Evolutionary conservation across 75 land plant genomes (phyloP).

Genomic region (Sequoia sempervirens): DNA sequence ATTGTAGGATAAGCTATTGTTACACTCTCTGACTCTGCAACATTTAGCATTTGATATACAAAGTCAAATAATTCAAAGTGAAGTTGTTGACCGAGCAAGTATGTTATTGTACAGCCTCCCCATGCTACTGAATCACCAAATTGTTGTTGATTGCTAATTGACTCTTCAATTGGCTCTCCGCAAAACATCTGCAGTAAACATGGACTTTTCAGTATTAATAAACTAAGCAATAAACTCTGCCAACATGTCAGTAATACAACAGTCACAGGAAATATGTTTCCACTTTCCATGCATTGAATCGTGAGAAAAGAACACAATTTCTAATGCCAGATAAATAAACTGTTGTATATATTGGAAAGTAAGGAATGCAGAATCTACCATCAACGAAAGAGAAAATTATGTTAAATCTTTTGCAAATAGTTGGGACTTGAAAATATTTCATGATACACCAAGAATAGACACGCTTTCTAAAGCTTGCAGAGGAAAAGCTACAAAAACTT

Average conservation of each 20-base stretch:
- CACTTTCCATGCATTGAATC: neutral
- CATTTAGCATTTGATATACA: conserved; percentile 90
- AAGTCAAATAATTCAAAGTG: conserved; percentile 97
- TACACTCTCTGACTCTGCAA: conserved; percentile 75
- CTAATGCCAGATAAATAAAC: neutral
- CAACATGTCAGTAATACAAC: neutral
- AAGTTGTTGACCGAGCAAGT: conserved; percentile 91
- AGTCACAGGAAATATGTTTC: neutral
- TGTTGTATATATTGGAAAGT: neutral
- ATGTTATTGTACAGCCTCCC: conserved; percentile 96
- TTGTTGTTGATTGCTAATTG: conserved; percentile 37
- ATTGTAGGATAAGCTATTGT: conserved; percentile 18
- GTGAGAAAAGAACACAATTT: neutral
- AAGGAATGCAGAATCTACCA: neutral
- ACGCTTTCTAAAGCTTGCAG: neutral
- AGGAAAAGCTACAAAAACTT: neutral
- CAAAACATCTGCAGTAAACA: conserved; percentile 46
- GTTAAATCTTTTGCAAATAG: neutral
- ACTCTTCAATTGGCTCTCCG: conserved; percentile 52
- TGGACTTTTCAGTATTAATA: neutral
- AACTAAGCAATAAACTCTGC: neutral
- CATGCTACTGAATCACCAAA: conserved; percentile 95
- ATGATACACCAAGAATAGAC: neutral
- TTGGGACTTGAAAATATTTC: neutral
- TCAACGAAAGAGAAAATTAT: neutral